Percentiles rank a stretch among this genome's conserved stretches.
These are phyloP conservation scores for Malus fusca DNA, from an alignment of 306 rosid genomes.

Conservation along the genomic window DNA sequence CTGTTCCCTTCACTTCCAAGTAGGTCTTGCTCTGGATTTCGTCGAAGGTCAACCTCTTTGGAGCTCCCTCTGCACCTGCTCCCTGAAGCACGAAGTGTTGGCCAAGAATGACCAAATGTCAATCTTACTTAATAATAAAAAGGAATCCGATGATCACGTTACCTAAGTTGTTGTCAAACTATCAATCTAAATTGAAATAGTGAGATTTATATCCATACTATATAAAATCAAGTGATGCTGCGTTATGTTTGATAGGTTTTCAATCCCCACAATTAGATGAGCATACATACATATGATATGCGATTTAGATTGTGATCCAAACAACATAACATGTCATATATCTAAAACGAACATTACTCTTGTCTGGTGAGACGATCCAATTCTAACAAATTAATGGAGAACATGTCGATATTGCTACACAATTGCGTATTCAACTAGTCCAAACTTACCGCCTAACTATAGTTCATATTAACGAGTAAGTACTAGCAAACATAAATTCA, in stretches of 20 bases:
- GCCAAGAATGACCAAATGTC: not conserved
- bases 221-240: not conserved
- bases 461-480: not conserved
- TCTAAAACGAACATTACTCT: not conserved
- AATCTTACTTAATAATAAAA: not conserved
- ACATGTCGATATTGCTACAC: not conserved
- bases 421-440: not conserved
- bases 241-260: not conserved
- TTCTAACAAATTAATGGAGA: not conserved
- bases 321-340: not conserved
- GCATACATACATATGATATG: not conserved
- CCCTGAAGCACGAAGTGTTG: conserved; percentile 40
- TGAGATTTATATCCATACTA: not conserved
- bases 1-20: conserved; percentile 82
- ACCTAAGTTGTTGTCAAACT: not conserved
- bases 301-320: not conserved
- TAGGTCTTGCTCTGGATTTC: conserved; percentile 97
- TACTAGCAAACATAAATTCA: not conserved
- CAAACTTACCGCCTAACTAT: not conserved
- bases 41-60: conserved; percentile 79
- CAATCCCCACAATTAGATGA: not conserved
- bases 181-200: not conserved
- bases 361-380: not conserved
- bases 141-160: not conserved
- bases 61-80: conserved; percentile 83